Evolutionary conservation across 2,329 filamentous ascomycete genomes (phyloP).

Genomic region (Fusarium bactridioides): DNA sequence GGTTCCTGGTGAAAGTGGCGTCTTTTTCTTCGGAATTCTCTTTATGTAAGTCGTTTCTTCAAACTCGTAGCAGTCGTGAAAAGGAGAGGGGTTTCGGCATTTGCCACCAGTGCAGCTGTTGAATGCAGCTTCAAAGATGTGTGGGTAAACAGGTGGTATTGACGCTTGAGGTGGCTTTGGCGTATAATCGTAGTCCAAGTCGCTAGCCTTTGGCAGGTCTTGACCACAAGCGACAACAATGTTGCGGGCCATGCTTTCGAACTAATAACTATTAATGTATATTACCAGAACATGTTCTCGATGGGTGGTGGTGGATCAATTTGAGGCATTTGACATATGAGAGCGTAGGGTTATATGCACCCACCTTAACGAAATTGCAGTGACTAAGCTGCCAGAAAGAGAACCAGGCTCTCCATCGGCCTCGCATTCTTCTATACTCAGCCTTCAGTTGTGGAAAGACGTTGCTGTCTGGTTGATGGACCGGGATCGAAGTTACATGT

Average conservation of each 20-base stretch:
- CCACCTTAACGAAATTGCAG: conserved; percentile 14
- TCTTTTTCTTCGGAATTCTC: conserved; percentile 10
- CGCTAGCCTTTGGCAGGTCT: neutral
- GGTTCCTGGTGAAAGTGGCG: neutral
- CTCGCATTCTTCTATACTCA: neutral
- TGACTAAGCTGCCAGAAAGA: conserved; percentile 15
- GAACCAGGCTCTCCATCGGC: neutral
- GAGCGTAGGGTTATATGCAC: neutral
- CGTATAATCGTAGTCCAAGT: conserved; percentile 1
- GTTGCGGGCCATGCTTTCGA: neutral
- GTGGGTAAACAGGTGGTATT: neutral
- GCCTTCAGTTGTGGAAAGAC: neutral
- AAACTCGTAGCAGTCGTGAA: conserved; percentile 8
- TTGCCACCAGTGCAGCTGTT: neutral
- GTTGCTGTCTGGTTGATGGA: neutral
- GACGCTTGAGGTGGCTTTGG: conserved; percentile 10
- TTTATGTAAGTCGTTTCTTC: conserved; percentile 8
- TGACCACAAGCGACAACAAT: conserved; percentile 6
- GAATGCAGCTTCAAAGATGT: conserved; percentile 12
- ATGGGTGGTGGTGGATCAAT: neutral
- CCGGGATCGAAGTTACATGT: neutral
- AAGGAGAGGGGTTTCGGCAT: neutral
- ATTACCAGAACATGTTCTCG: neutral
- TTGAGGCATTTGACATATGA: no score
- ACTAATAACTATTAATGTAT: neutral